Evolutionary conservation across 768 basidiomycete genomes (phyloP).

Genomic region (Kwoniella botswanensis): DNA sequence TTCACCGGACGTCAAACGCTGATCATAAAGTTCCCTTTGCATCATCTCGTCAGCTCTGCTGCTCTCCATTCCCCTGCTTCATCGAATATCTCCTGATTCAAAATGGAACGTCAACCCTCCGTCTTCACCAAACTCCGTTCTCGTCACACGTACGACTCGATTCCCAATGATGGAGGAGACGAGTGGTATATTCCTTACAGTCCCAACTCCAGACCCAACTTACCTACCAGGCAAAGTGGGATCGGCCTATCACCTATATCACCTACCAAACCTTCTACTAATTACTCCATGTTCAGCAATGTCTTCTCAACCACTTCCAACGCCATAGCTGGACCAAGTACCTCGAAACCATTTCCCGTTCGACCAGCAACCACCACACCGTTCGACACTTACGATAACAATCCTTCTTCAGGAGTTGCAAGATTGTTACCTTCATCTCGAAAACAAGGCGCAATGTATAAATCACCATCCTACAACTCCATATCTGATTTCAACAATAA

Average conservation of each 20-base stretch:
- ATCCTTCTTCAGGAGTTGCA: conserved; percentile 6
- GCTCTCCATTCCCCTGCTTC: not conserved
- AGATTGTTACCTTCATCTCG: conserved; percentile 4
- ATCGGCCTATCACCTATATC: conserved; percentile 35
- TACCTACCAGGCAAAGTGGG: conserved; percentile 24
- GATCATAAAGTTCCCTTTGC: not conserved
- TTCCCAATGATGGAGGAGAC: conserved; percentile 18
- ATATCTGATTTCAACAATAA: conserved; percentile 14
- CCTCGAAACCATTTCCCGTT: conserved; percentile 3
- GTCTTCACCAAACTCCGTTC: conserved; percentile 24
- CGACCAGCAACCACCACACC: conserved; percentile 16
- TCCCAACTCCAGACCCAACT: conserved; percentile 12
- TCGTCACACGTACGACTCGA: conserved; percentile 5
- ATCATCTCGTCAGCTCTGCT: conserved; percentile 1
- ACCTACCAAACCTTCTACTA: conserved; percentile 9
- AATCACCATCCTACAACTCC: conserved; percentile 38
- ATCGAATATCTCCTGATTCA: not conserved
- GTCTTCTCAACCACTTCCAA: not conserved
- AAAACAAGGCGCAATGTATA: conserved; percentile 1
- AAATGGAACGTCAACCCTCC: conserved; percentile 28
- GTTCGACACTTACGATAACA: conserved; percentile 19
- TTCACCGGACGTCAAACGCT: not conserved
- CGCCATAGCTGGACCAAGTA: conserved; percentile 10
- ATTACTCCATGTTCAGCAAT: conserved; percentile 21
- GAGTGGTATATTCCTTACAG: conserved; percentile 51